Evolutionary conservation across 140 eudicot genomes (phyloP).

Genomic region (Bidens hawaiensis): DNA sequence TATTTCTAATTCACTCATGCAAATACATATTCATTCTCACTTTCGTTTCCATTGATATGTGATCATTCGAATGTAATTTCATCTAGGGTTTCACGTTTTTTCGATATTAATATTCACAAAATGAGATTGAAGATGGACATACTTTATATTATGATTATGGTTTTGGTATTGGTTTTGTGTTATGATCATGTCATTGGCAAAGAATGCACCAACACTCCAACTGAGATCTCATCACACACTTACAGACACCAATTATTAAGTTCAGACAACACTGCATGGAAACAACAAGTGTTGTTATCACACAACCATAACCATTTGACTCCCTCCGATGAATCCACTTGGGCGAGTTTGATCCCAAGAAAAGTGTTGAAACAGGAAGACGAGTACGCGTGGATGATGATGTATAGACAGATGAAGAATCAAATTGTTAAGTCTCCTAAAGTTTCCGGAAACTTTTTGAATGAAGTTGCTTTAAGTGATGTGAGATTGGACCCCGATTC

Average conservation of each 20-base stretch:
- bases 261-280: constrained; percentile 56
- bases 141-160: constrained; percentile 1
- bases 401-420: constrained; percentile 53
- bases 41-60: no score
- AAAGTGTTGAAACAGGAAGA: constrained; percentile 63
- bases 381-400: constrained; percentile 50
- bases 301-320: constrained; percentile 63
- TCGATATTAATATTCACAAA: neutral
- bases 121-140: neutral
- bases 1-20: no score
- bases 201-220: constrained; percentile 58
- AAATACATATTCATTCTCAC: no score
- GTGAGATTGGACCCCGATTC: constrained; percentile 70
- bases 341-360: constrained; percentile 70
- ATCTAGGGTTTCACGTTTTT: neutral
- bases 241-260: constrained; percentile 42
- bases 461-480: constrained; percentile 48
- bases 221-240: constrained; percentile 50
- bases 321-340: constrained; percentile 67
- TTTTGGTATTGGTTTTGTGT: no score
- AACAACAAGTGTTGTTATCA: constrained; percentile 43
- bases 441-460: constrained; percentile 36
- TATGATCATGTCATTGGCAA: constrained; percentile 33
- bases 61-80: neutral
- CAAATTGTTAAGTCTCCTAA: constrained; percentile 1